These are phyloP conservation scores for Acanthamoeba culbertsoni DNA, from an alignment of 208 protist genomes.

Conservation along the genomic window DNA sequence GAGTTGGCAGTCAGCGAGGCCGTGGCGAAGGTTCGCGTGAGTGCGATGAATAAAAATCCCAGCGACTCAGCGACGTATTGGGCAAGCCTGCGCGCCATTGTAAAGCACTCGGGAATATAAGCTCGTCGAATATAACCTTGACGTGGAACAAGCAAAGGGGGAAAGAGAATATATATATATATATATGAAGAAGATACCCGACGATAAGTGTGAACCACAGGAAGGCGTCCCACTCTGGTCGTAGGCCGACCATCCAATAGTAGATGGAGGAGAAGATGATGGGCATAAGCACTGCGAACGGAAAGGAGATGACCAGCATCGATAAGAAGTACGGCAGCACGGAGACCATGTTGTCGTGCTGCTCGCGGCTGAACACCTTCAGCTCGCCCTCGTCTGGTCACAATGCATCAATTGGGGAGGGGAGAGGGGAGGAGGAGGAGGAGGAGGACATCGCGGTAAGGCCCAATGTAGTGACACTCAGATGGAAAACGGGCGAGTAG, in stretches of 20 bases:
- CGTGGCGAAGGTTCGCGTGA: background rate
- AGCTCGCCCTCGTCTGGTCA: background rate
- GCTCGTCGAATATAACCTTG: background rate
- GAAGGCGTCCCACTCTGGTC: conserved; percentile 5
- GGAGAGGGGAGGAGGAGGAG: background rate
- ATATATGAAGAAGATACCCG: background rate
- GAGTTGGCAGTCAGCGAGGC: background rate
- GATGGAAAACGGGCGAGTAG: too few relatives aligned
- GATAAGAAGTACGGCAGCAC: background rate
- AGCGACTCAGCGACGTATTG: conserved; percentile 17
- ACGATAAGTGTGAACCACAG: background rate
- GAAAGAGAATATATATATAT: background rate
- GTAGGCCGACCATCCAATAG: background rate
- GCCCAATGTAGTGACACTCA: too few relatives aligned
- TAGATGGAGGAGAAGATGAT: conserved; percentile 12
- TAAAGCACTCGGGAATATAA: background rate
- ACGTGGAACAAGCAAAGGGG: background rate
- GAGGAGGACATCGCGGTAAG: too few relatives aligned
- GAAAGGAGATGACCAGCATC: background rate
- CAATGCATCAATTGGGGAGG: background rate
- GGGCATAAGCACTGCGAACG: background rate
- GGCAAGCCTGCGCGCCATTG: background rate
- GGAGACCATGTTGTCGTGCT: conserved; percentile 34
- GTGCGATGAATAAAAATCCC: background rate
- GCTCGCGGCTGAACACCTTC: conserved; percentile 9